phyloP scores from a whole-genome alignment of 2,329 filamentous ascomycete species.

The Dothiorella sarmentorum region DNA sequence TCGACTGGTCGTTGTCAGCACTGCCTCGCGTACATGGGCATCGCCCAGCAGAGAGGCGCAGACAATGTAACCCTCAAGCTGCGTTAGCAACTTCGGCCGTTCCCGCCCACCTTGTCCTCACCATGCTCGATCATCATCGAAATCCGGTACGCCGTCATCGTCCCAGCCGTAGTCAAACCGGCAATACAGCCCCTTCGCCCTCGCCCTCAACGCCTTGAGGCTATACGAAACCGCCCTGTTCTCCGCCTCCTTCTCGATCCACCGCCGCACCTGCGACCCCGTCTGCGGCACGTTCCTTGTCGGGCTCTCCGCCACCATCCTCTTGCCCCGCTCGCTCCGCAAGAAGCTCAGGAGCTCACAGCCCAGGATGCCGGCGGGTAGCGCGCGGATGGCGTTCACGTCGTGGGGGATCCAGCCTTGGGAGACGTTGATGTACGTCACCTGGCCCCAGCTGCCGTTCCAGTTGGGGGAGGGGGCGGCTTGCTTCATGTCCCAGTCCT shows the following conservation, averaged over 20 bases:
- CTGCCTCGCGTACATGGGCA: no score
- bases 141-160: no score
- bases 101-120: no score
- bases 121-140: no score
- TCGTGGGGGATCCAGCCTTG: constrained; percentile 45
- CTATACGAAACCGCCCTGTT: constrained; percentile 30
- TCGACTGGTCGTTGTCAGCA: no score
- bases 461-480: constrained; percentile 32
- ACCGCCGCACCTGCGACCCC: constrained; percentile 27
- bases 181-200: constrained; percentile 30
- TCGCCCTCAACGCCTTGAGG: constrained; percentile 31
- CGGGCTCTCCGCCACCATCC: constrained; percentile 5
- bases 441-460: constrained; percentile 43
- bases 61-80: no score
- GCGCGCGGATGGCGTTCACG: constrained; percentile 27
- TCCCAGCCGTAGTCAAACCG: constrained; percentile 38
- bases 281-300: constrained; percentile 23
- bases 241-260: constrained; percentile 40
- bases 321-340: constrained; percentile 29
- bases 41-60: no score
- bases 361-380: constrained; percentile 35
- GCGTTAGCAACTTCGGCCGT: no score
- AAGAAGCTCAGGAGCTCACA: constrained; percentile 36
- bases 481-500: constrained; percentile 4
- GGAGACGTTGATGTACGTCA: constrained; percentile 40